Base-by-base conservation (phyloP, 164 flowering plant genomes). In the Dillenia turbinata region DNA sequence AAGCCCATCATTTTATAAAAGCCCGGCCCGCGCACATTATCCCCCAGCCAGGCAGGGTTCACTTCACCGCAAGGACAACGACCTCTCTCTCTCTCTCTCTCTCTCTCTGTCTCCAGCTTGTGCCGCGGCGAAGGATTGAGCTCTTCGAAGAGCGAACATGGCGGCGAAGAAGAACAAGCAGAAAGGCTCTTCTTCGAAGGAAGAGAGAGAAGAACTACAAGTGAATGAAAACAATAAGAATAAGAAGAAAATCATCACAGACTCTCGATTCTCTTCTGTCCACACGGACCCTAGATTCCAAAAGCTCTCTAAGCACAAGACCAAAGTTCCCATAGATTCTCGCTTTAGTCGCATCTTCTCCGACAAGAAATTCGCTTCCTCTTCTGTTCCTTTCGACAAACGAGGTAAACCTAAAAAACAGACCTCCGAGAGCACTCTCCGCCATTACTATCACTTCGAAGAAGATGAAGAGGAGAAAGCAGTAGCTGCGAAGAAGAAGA, bases 251-350 rank as follows among this genome's bases (percentile, higher is more conserved):
- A 68, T 78, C 50, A 81, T 88, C 63, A 68, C 68, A 0, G 98
- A 93, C 55, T 14, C 81, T 14, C 83, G 98, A 15, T 93, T 93
- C 70, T 69, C 86, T 0, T 71, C 82, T 19, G 69, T 83, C 11
- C 94, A 84, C 56, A 69, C 82, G 2, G 96, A 90, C 78, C 98
- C 98, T 55, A 64, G 94, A 61, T 93, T 93, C 68, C 84, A 75
- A 79, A 79, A 72, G 12, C 70, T 77, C 46, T 83, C 90, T 26
- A 81, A 67, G 79, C 71, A 78, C 13, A 71, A 77, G 45, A 48
- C 79, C 11, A 89, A 87, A 74, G 88, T 93, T 15, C 51, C 65
- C 0, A 78, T 93, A 10, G 97, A 90, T 57, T 75, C 91, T 19
- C 86, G 97, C 0, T 93, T 93, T 70, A 43, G 58, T 15, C 77